Conservation (phyloP, 2,329 filamentous ascomycete species). For the Fusarium sarcochroum region DNA sequence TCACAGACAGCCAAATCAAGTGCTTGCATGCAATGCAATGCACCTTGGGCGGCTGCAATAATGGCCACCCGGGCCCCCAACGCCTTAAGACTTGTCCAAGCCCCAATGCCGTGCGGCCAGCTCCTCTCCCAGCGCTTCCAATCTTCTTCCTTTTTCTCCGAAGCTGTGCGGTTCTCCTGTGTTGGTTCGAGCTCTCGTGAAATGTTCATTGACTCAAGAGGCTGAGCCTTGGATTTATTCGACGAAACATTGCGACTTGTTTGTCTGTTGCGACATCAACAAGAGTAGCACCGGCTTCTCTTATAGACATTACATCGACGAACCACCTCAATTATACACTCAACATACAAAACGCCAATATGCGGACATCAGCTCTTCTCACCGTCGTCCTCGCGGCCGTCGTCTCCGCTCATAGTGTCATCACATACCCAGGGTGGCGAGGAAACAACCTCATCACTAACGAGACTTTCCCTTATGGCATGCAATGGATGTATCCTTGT, state of each 20-base stretch:
- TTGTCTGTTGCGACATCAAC: slow-evolving; percentile 2
- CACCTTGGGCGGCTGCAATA: slow-evolving; percentile 44
- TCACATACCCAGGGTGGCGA: slow-evolving; percentile 89
- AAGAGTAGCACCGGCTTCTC: background rate
- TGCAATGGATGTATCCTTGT: slow-evolving; percentile 98
- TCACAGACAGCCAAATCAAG: slow-evolving; percentile 23
- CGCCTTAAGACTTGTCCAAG: slow-evolving; percentile 47
- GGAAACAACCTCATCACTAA: slow-evolving; percentile 89
- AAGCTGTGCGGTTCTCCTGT: background rate
- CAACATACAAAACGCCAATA: slow-evolving; percentile 49
- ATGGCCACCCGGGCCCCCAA: slow-evolving; percentile 33
- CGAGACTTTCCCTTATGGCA: slow-evolving; percentile 85
- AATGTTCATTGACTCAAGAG: slow-evolving; percentile 31
- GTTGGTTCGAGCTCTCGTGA: slow-evolving; percentile 10
- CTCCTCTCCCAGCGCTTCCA: slow-evolving; percentile 21
- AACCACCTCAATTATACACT: background rate
- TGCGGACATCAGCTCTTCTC: slow-evolving; percentile 62
- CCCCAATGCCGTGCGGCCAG: slow-evolving; percentile 41
- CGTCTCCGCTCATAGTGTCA: slow-evolving; percentile 80
- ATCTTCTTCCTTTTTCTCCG: slow-evolving; percentile 27
- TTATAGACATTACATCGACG: background rate
- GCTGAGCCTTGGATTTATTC: slow-evolving; percentile 35
- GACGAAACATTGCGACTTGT: slow-evolving; percentile 12
- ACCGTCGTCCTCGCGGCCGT: slow-evolving; percentile 63
- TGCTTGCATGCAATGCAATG: slow-evolving; percentile 34